Evolutionary conservation across 805 yeast genomes (phyloP), one percentile per base, ranked within the genome.

Genomic region (Phaffomyces antillensis): DNA sequence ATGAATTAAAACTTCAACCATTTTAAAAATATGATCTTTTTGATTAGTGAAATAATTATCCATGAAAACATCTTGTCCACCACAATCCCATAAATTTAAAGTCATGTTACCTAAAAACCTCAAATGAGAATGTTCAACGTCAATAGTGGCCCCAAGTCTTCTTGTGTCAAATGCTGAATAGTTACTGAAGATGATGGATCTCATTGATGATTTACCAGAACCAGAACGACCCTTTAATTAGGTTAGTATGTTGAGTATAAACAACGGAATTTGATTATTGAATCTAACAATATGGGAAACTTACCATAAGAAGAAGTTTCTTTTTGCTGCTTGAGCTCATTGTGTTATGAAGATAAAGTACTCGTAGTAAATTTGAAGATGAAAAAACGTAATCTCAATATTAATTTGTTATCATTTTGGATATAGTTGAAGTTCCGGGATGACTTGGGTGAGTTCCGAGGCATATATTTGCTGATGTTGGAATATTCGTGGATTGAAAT

Each of bases 131-230:
- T 93, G 96, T 60, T 93, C 99, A n/a, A 93, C 97, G 60, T 93
- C 99, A 46, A 93, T 90, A 0, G 99, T 93, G 11, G 99, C 98
- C 2, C 98, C 98, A 13, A 93, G 66, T 46, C 98, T 73, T 51
- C 98, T 75, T 3, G 99, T 93, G 61, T 93, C 99, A 60, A 91
- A 86, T 0, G 99, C 99, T 2, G 96, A 86, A 64, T 93, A 93
- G 60, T 93, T 93, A 55, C 95, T 82, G 64, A 93, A 93, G 53
- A 93, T 93, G 49, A 93, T 91, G 39, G 96, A 87, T 55, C 98
- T 73, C 99, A 93, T 93, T 2, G 97, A 89, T 3, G 96, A 88
- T 63, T 93, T 93, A 2, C 99, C 99, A 6, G 96, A 87, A 37
- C 99, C 98, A 25, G 95, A 83, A 38, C 98, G 83, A 67, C 98